Base-by-base conservation (phyloP, 306 rosid species). In the Gastrolobium bilobum region DNA sequence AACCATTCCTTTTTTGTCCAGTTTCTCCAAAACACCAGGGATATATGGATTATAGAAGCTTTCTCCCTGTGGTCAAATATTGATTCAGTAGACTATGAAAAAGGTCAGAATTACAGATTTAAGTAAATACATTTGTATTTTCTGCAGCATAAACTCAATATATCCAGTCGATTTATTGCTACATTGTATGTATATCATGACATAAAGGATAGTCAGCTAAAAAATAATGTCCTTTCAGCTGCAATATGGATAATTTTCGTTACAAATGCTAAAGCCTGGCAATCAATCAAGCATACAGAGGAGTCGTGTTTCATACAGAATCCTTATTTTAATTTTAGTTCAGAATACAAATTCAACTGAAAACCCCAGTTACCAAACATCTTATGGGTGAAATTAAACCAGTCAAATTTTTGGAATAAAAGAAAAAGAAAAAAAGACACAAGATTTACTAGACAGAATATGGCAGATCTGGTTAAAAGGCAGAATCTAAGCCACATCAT, bases 31-130 rank as follows among this genome's bases (percentile, higher is more conserved):
- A 81, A 84, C 92, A 67, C 79, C 89, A 40, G 98, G 93, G 60
- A 96, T 96, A 84, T 73, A 89, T 51, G 97, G 94, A 87, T 91
- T 90, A 79, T 89, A 96, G 86, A 89, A 93, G 90, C 99, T 96
- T 81, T 96, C 99, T 75, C 99, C 99, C 99, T 96, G 91, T 57
- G 73, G 87, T 48, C 75, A 84, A 80, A 52, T 57, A 70, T 63
- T 59, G 67, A 78, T 48, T 71, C 63, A 59, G 68, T 39, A 60
- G 37, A 47, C 44, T 4, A 20, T 7, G 54, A 29, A 79, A 72
- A n/a, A 31, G 10, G 54, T 50, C 39, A 77, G 3, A 34, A 47
- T 46, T 51, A 67, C 74, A 15, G 48, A 56, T 57, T 20, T 52
- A 77, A 53, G 83, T 57, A 48, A 73, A 73, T 67, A 31, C 35